Evolutionary conservation across 129 eudicot species (phyloP).

Genomic region (Flaveria linearis): DNA sequence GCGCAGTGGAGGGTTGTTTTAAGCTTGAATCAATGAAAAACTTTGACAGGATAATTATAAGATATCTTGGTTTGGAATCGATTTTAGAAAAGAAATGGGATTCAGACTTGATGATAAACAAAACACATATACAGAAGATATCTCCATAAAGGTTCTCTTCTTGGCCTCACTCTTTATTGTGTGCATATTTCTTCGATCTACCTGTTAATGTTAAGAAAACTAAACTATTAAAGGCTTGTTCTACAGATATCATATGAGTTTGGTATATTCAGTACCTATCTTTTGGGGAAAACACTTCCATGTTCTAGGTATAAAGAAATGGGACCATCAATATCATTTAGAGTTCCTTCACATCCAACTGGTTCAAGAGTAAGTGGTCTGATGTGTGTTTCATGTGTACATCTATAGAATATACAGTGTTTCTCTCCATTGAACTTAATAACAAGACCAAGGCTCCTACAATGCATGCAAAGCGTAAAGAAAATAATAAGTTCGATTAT

Average conservation of each 20-base stretch:
- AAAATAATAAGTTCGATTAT: background rate
- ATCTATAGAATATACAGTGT: background rate
- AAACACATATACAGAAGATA: background rate
- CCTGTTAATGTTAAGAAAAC: background rate
- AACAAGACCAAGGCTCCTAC: constrained; percentile 16
- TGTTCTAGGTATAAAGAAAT: background rate
- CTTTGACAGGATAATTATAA: background rate
- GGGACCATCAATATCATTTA: constrained; percentile 19
- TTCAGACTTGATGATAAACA: background rate
- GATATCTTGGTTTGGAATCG: constrained; percentile 10
- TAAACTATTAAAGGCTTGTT: background rate
- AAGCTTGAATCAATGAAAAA: constrained; percentile 7
- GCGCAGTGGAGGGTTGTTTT: constrained; percentile 19
- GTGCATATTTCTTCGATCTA: background rate
- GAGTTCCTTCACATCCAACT: constrained; percentile 9
- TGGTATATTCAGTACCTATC: constrained; percentile 19
- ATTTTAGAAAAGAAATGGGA: background rate
- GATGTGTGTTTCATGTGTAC: background rate
- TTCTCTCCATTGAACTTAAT: background rate
- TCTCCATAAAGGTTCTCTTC: background rate
- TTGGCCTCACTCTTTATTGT: background rate
- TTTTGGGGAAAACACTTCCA: background rate
- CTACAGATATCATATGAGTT: constrained; percentile 15
- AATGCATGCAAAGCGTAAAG: no score
- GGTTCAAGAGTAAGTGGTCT: constrained; percentile 9